phyloP scores from a whole-genome alignment of 1,284 basidiomycete species.

The Microbotryum scabiosae region DNA sequence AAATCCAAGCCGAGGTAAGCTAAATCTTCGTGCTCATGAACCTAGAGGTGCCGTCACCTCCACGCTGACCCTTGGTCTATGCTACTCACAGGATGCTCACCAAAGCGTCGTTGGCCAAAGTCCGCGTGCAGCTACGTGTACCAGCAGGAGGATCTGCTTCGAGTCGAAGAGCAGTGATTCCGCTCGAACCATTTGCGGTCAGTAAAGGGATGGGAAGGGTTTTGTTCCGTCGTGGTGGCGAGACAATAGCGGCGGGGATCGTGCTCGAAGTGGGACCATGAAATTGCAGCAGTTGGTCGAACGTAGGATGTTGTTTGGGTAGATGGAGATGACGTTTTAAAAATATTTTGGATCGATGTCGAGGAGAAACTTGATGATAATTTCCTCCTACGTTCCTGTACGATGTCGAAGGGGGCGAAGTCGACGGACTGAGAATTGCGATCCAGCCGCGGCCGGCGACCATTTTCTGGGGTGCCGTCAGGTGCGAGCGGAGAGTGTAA shows the following conservation, averaged over 20 bases:
- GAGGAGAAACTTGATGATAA: too few species aligned
- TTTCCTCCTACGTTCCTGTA: too few species aligned
- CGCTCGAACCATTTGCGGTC: constrained; percentile 73
- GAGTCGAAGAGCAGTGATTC: constrained; percentile 54
- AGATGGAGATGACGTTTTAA: too few species aligned
- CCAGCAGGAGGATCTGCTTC: constrained; percentile 37
- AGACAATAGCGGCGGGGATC: constrained; percentile 56
- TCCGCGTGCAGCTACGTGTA: constrained; percentile 65
- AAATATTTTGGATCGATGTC: too few species aligned
- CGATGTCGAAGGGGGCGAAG: too few species aligned
- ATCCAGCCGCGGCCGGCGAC: too few species aligned
- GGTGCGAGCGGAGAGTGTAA: too few species aligned
- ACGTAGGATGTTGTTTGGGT: background rate
- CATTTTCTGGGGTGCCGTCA: background rate
- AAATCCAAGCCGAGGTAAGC: constrained; percentile 72
- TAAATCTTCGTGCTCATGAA: background rate
- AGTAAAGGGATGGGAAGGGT: constrained; percentile 97
- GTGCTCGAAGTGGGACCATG: constrained; percentile 9
- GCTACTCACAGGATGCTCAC: constrained; percentile 58
- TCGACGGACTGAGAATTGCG: too few species aligned
- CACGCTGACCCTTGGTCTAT: background rate
- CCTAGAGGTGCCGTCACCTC: background rate
- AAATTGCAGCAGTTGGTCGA: background rate
- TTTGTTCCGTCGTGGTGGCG: constrained; percentile 74
- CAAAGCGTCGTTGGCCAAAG: constrained; percentile 72